Conservation (phyloP, 768 basidiomycete species). For the Roridomyces roridus region DNA sequence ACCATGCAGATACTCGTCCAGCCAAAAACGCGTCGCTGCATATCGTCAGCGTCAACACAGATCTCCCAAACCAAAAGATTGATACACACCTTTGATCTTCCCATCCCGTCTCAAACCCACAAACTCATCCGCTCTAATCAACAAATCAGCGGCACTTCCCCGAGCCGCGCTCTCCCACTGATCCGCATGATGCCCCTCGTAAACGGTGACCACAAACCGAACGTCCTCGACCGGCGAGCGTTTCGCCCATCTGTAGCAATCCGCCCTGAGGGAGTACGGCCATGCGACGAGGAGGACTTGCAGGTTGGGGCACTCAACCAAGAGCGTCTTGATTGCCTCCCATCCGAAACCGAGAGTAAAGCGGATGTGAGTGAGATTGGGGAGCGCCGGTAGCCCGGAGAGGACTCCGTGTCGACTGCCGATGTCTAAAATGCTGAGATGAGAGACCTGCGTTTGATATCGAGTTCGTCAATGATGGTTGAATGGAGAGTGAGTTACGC, state of each 20-base stretch:
- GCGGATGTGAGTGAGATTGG: not conserved
- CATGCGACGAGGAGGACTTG: not conserved
- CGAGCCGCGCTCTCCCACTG: not conserved
- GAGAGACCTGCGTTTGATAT: not conserved
- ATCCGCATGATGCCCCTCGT: not conserved
- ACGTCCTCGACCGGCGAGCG: not conserved
- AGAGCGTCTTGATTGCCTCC: not conserved
- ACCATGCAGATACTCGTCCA: not conserved
- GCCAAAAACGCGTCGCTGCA: not conserved
- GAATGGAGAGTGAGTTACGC: too few species aligned
- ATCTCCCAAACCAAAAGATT: too few species aligned
- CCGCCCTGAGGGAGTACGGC: not conserved
- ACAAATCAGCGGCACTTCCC: too few species aligned
- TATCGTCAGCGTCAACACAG: too few species aligned
- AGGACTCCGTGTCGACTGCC: not conserved
- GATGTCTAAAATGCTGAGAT: not conserved
- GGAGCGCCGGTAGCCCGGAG: not conserved
- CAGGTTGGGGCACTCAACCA: not conserved
- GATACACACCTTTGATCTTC: too few species aligned
- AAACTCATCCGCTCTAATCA: too few species aligned
- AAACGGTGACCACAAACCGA: not conserved
- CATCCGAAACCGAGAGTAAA: not conserved
- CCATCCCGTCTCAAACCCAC: too few species aligned
- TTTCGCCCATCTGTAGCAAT: not conserved
- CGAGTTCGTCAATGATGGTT: too few species aligned